phyloP scores from a whole-genome alignment of 371 early-diverging fungal genomes.

The Rhizomucor pusillus region DNA sequence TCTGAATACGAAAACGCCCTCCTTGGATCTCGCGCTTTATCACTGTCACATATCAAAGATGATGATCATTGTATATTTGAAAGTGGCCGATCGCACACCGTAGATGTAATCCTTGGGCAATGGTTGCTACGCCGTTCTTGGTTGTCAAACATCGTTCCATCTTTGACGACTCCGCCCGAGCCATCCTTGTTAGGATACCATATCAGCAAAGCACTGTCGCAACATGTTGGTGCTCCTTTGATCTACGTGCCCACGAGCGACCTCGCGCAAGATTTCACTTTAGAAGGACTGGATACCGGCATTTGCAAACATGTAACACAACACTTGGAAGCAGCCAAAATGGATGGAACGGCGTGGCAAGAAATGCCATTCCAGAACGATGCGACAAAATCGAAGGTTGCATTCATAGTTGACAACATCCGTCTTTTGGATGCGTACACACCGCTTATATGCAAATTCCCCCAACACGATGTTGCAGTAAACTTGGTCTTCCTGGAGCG shows the following conservation, averaged over 20 bases:
- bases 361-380: not conserved
- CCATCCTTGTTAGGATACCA: constrained; percentile 16
- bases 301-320: constrained; percentile 1
- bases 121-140: constrained; percentile 43
- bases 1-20: constrained; percentile 29
- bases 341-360: constrained; percentile 6
- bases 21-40: not conserved
- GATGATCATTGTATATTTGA: no score
- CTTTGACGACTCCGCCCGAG: not conserved
- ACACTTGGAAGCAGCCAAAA: not conserved
- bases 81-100: constrained; percentile 10
- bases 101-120: constrained; percentile 31
- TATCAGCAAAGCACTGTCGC: constrained; percentile 19
- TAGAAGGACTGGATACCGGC: not conserved
- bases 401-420: constrained; percentile 20
- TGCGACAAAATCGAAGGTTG: no score
- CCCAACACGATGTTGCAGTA: constrained; percentile 5
- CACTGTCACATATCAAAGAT: not conserved
- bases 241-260: constrained; percentile 33
- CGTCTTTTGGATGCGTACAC: constrained; percentile 11
- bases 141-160: constrained; percentile 12
- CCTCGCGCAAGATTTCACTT: constrained; percentile 10
- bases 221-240: constrained; percentile 31
- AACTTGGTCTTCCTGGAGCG: constrained; percentile 27
- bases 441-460: constrained; percentile 30